Conservation (phyloP, 169 alveolate genomes). For the Babesia ovis region DNA sequence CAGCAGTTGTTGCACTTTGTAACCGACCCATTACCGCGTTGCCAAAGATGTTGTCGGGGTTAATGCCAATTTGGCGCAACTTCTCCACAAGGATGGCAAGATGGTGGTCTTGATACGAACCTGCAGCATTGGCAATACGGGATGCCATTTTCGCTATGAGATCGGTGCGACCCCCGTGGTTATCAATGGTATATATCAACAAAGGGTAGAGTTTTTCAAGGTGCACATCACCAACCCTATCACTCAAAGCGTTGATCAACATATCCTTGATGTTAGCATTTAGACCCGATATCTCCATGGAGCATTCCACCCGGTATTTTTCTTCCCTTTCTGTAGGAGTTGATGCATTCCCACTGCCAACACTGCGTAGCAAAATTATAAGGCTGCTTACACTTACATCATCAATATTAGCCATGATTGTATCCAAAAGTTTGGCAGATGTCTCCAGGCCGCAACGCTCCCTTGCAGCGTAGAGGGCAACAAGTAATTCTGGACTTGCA, state of each 20-base stretch:
- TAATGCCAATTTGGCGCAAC: neutral
- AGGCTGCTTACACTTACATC: conserved; percentile 1
- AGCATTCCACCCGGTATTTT: too few species aligned
- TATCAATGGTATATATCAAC: conserved; percentile 9
- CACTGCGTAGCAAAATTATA: conserved; percentile 1
- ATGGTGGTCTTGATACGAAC: neutral
- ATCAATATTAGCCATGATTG: neutral
- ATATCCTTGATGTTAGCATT: neutral
- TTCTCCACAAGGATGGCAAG: neutral
- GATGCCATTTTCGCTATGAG: conserved; percentile 5
- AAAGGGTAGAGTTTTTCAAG: conserved; percentile 4
- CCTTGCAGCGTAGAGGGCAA: conserved; percentile 19
- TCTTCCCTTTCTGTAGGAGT: neutral
- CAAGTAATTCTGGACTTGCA: conserved; percentile 23
- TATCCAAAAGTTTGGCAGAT: neutral
- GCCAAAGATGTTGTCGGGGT: conserved; percentile 1
- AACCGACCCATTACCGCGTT: neutral
- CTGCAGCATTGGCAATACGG: neutral
- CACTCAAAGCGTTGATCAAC: neutral
- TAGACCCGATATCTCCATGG: too few species aligned
- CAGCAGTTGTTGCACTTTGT: neutral
- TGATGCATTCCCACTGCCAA: neutral
- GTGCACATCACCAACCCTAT: conserved; percentile 2
- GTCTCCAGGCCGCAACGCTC: conserved; percentile 3
- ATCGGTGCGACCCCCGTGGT: conserved; percentile 22